These are phyloP conservation scores for Bothriochloa decipiens DNA, from an alignment of 176 grass and related monocot species.

Conservation along the genomic window DNA sequence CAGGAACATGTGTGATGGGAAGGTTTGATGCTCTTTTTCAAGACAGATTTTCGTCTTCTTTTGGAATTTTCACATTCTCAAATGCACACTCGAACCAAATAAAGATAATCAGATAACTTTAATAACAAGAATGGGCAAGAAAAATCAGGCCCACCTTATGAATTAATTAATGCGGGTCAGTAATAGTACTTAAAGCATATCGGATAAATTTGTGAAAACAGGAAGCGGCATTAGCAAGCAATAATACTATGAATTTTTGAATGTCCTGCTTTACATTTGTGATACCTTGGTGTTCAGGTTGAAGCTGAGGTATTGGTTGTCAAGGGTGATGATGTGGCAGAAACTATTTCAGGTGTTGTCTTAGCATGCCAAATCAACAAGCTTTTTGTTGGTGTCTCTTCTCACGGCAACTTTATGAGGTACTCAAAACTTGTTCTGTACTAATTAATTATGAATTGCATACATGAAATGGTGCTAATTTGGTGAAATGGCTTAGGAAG, in stretches of 20 bases:
- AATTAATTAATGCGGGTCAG: not conserved
- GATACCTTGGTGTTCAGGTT: slow-evolving; percentile 49
- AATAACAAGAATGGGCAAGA: not conserved
- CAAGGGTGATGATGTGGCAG: slow-evolving; percentile 56
- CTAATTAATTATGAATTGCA: slow-evolving; percentile 5
- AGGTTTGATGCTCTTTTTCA: slow-evolving; percentile 18
- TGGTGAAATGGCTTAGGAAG: slow-evolving; percentile 45
- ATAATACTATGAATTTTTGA: slow-evolving; percentile 4
- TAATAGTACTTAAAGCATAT: not conserved
- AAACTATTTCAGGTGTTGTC: slow-evolving; percentile 55
- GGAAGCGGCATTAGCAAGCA: not conserved
- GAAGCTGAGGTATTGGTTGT: slow-evolving; percentile 52
- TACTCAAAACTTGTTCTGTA: slow-evolving; percentile 12
- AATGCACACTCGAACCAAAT: not conserved
- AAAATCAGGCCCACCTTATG: not conserved
- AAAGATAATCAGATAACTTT: not conserved
- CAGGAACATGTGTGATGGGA: slow-evolving; percentile 53
- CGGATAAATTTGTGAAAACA: not conserved
- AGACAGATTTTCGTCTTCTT: not conserved
- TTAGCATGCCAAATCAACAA: slow-evolving; percentile 47
- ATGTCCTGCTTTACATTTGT: slow-evolving; percentile 10
- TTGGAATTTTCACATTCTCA: slow-evolving; percentile 23
- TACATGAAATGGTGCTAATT: slow-evolving; percentile 30
- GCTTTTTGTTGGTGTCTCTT: slow-evolving; percentile 61
- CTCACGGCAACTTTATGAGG: slow-evolving; percentile 49